Evolutionary conservation across 495 filamentous ascomycete genomes (phyloP).

Genomic region (Penicillium cataractarum): DNA sequence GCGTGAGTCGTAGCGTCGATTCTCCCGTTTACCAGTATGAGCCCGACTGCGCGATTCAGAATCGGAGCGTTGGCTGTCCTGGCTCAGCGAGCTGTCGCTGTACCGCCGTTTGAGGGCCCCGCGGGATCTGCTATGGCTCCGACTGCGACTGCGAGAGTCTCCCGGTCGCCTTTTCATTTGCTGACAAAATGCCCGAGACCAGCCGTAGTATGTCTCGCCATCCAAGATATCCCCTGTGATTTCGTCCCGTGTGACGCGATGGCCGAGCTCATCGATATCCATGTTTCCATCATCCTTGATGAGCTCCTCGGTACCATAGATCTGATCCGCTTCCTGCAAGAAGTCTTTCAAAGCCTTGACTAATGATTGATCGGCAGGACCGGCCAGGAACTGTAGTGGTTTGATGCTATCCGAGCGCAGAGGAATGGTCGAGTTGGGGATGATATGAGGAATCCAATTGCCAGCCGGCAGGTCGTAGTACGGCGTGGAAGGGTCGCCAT

Average conservation of each 20-base stretch:
- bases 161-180: constrained; percentile 69
- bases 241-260: constrained; percentile 62
- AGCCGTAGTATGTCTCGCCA: constrained; percentile 85
- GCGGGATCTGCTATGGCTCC: constrained; percentile 40
- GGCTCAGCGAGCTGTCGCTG: constrained; percentile 51
- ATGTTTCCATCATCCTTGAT: constrained; percentile 40
- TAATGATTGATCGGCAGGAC: constrained; percentile 70
- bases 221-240: constrained; percentile 59
- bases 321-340: constrained; percentile 66
- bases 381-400: constrained; percentile 72
- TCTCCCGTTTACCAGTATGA: constrained; percentile 5
- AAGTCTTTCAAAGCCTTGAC: constrained; percentile 68
- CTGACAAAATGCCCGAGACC: constrained; percentile 79
- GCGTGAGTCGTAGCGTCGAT: constrained; percentile 13
- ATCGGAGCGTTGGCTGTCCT: constrained; percentile 26
- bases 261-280: constrained; percentile 76
- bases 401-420: constrained; percentile 74
- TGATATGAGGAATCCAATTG: constrained; percentile 77
- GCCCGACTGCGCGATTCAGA: constrained; percentile 34
- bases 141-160: constrained; percentile 28
- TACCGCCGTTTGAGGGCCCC: constrained; percentile 48
- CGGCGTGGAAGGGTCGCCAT: constrained; percentile 74
- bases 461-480: constrained; percentile 88
- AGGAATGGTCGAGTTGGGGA: constrained; percentile 71
- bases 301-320: constrained; percentile 53